Evolutionary conservation across 805 yeast genomes (phyloP), one percentile per base, ranked within the genome.

Genomic region (Suhomyces sp.): DNA sequence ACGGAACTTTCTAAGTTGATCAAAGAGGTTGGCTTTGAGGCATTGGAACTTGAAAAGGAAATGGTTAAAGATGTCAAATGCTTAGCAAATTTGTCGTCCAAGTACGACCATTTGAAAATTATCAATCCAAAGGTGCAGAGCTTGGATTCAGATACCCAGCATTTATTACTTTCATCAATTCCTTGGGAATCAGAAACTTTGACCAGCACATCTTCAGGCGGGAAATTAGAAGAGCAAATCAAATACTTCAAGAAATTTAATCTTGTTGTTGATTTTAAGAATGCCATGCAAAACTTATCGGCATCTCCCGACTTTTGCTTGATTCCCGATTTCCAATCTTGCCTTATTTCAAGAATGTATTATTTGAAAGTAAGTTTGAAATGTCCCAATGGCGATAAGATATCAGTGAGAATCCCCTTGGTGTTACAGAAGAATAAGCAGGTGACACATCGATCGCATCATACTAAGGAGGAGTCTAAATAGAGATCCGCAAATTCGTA

Each of bases 291-390:
- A 5, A 29, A 21, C 16, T 12, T 38, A n/a, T 17, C 33, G 33
- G 43, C 45, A 14, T 50, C 47, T 6, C 46, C 48, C 16, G 56
- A 62, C 10, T 63, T 60, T 33, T 53, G 60, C 35, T 43, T 66
- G 20, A 54, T 64, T 12, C 72, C 72, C 3, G 66, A 60, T 28
- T 66, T 66, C 46, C 72, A 66, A 43, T 44, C 46, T 11, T 66
- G 72, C 38, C 47, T 51, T 26, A 21, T 60, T 30, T 58, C 66
- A 3, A 46, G 72, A 22, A 28, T 64, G 22, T 65, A 66, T 39
- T 63, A 62, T 40, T 37, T 63, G 19, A 51, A 52, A 22, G 34
- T 61, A 12, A 42, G 43, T 10, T 38, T 62, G 23, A 58, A 52
- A 36, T 43, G 47, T 19, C 47, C 53, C 2, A 54, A 50, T 26